A percentile compares a stretch with the other conserved stretches of the same genome.
Conservation (phyloP, 345 rosid species). For the Citrus cavaleriei region DNA sequence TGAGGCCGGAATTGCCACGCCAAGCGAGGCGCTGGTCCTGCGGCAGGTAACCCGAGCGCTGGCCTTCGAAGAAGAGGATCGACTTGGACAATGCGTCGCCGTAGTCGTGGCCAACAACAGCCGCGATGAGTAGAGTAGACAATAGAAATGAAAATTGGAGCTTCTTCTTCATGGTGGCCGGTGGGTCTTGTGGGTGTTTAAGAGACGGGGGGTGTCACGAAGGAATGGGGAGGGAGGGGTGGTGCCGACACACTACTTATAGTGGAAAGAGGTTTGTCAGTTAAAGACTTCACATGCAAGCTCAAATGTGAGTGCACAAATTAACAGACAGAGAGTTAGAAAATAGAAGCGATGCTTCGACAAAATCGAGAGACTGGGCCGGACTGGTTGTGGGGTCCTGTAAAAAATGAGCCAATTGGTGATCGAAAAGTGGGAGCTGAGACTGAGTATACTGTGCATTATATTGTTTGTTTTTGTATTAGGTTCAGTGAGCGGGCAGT, state of each 20-base stretch:
- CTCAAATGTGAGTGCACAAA: background rate
- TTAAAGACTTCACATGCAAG: conserved; percentile 11
- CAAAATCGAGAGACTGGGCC: no score
- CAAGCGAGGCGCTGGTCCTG: conserved; percentile 61
- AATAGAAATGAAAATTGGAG: no score
- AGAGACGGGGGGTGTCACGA: background rate
- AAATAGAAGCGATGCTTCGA: no score
- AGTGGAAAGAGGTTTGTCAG: background rate
- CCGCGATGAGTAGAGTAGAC: no score
- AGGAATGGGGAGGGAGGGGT: background rate
- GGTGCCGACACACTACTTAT: background rate
- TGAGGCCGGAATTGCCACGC: conserved; percentile 71
- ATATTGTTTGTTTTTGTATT: background rate
- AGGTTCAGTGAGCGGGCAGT: background rate
- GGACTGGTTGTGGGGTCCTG: no score
- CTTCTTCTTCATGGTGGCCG: no score
- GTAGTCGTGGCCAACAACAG: conserved; percentile 48
- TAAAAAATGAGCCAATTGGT: background rate
- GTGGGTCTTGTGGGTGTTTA: no score
- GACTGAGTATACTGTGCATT: no score
- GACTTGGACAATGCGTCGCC: conserved; percentile 76
- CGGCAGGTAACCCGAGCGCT: conserved; percentile 82
- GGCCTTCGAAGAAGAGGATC: conserved; percentile 95
- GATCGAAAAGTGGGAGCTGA: background rate
- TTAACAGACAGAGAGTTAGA: background rate